Evolutionary conservation across 2,329 filamentous ascomycete genomes (phyloP).

Genomic region (Neonectria punicea): DNA sequence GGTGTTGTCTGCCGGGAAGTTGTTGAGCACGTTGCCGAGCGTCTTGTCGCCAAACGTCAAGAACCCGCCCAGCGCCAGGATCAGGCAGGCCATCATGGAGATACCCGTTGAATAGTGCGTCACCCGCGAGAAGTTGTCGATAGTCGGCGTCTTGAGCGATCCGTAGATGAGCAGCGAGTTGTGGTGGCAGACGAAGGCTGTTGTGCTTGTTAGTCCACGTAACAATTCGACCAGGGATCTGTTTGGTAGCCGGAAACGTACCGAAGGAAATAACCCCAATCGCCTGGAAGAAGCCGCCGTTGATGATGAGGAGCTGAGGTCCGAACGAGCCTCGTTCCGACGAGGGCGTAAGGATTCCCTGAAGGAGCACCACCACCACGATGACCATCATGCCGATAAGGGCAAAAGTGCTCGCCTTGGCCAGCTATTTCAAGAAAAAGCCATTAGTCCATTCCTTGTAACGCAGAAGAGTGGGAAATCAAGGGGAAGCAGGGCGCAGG

Average conservation of each 20-base stretch:
- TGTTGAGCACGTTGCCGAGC: conserved; percentile 96
- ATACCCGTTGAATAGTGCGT: conserved; percentile 94
- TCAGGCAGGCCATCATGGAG: conserved; percentile 90
- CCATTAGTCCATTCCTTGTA: conserved; percentile 24
- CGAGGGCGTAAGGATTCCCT: conserved; percentile 78
- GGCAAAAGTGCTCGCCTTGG: conserved; percentile 94
- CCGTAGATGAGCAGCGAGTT: conserved; percentile 98
- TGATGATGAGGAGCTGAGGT: conserved; percentile 78
- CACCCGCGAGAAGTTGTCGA: conserved; percentile 92
- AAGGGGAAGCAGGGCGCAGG: not conserved
- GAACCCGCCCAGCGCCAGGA: conserved; percentile 90
- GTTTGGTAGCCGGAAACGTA: conserved; percentile 52
- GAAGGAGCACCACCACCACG: conserved; percentile 85
- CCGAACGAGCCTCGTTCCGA: conserved; percentile 78
- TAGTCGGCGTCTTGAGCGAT: conserved; percentile 90
- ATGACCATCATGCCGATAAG: conserved; percentile 94
- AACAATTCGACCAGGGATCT: not conserved
- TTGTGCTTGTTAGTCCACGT: conserved; percentile 2
- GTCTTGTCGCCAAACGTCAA: conserved; percentile 93
- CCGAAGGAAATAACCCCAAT: conserved; percentile 98
- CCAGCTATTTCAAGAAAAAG: conserved; percentile 67
- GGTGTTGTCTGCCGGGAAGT: conserved; percentile 89
- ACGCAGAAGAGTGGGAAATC: not conserved
- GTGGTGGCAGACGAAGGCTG: conserved; percentile 81
- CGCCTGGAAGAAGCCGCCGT: conserved; percentile 90